Evolutionary conservation across 2,329 filamentous ascomycete genomes (phyloP), one percentile per base, ranked within the genome.

Genomic region (Penicillium digitatum): DNA sequence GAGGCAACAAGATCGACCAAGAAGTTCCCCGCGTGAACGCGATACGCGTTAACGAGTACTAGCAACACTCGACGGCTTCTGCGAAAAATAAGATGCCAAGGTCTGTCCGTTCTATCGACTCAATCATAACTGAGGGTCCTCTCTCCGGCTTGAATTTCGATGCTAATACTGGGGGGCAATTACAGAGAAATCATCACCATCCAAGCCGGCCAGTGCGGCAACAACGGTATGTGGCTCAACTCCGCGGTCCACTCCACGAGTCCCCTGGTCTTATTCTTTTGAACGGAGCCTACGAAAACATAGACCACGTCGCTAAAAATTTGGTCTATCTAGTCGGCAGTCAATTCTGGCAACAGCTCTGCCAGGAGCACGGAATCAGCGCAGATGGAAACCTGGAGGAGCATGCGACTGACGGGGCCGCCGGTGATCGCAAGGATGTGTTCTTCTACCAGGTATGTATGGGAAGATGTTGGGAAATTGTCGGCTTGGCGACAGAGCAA

Each of bases 341-440:
- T 69, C 90, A 97, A 72, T 99, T 99, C 78, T 99, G 94, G 94
- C 93, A 97, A 75, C 94, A 97, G 77, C 84, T 97, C 57, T 99
- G 94, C 75, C 88, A 93, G 73, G 94, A 99, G 77, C 94, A 99
- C 72, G 94, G 95, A 59, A 99, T 99, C 78, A 96, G 88, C 69
- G 90, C 94, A 72, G 91, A 97, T 76, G 94, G 94, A 55, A 97
- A 97, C 73, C 83, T 99, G 55, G 92, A 96, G 72, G 92, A 96
- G 74, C 96, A 96, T 78, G 94, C 94, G 70, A 96, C 91, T 47
- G 94, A 97, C 75, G 94, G 94, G 22, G 51, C 51, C 10, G 51
- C 51, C 70, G 92, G 93, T 63, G 94, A 99, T 77, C 87, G 94
- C 66, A 99, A 99, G 74, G 94, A 99, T 76, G 94, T 99, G 58